A percentile compares a stretch with the other conserved stretches of the same genome.
These are phyloP conservation scores for Vanrija pseudolonga DNA, from an alignment of 1,284 basidiomycete genomes.

Conservation along the genomic window DNA sequence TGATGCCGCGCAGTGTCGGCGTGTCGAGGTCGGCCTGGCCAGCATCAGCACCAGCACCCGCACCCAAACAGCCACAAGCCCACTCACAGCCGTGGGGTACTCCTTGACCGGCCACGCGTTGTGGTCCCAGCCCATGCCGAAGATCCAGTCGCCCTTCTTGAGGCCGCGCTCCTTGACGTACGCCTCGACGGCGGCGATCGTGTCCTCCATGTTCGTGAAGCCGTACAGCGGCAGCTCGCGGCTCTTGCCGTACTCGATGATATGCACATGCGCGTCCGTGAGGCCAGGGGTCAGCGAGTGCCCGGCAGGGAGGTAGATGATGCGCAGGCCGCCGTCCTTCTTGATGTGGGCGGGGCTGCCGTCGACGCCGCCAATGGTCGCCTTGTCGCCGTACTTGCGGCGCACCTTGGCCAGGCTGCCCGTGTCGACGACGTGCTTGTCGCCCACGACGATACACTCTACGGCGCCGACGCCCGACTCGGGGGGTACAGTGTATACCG, in stretches of 20 bases:
- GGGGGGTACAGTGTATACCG: constrained; percentile 32
- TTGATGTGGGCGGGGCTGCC: constrained; percentile 19
- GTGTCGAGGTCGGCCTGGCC: constrained; percentile 65
- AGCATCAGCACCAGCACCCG: not conserved
- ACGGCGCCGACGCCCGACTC: constrained; percentile 40
- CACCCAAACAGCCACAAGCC: too few relatives aligned
- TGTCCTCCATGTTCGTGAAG: constrained; percentile 58
- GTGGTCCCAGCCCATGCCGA: constrained; percentile 92
- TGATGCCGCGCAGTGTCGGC: constrained; percentile 60
- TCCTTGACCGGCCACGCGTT: constrained; percentile 58
- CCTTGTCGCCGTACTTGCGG: constrained; percentile 41
- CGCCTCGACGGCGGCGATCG: constrained; percentile 60
- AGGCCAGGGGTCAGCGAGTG: constrained; percentile 44
- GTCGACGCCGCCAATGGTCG: constrained; percentile 28
- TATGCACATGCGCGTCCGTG: constrained; percentile 66
- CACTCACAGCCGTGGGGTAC: constrained; percentile 73
- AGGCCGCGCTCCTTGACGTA: constrained; percentile 57
- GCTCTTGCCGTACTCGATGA: constrained; percentile 49
- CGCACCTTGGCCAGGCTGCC: constrained; percentile 56
- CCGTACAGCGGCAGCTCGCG: constrained; percentile 62
- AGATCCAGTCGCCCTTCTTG: constrained; percentile 66
- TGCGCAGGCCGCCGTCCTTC: constrained; percentile 41
- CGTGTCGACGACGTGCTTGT: constrained; percentile 56
- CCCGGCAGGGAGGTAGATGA: constrained; percentile 36
- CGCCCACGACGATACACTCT: constrained; percentile 66